A percentile compares a stretch with the other conserved stretches of the same genome.
phyloP scores from a whole-genome alignment of 2,329 filamentous ascomycete genomes.

The Aphanoascus verrucosus region DNA sequence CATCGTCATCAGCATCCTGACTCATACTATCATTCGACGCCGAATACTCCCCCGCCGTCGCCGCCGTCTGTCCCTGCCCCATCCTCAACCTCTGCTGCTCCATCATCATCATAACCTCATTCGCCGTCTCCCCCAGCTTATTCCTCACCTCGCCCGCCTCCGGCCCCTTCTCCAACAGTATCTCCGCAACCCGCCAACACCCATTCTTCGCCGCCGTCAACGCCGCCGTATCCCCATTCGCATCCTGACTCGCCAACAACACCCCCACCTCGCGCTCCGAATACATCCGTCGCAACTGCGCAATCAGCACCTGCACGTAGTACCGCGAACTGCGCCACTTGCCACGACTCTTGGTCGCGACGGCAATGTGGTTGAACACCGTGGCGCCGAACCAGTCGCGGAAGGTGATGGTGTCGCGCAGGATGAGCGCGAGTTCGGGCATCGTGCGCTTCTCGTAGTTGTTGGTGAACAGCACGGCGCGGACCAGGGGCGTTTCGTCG shows the following conservation, averaged over 20 bases:
- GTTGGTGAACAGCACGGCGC: conserved; percentile 91
- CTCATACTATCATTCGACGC: conserved; percentile 57
- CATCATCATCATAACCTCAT: conserved; percentile 64
- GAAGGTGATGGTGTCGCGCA: conserved; percentile 69
- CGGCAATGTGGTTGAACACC: conserved; percentile 87
- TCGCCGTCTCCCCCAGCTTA: conserved; percentile 67
- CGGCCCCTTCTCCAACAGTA: conserved; percentile 64
- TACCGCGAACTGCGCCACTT: conserved; percentile 86
- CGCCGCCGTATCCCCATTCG: conserved; percentile 82
- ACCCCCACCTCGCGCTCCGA: conserved; percentile 65
- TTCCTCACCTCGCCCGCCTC: conserved; percentile 69
- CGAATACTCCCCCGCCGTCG: conserved; percentile 51
- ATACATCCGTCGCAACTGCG: conserved; percentile 69
- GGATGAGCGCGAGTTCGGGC: conserved; percentile 67
- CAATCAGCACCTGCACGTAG: conserved; percentile 83
- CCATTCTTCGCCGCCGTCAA: conserved; percentile 76
- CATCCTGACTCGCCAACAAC: conserved; percentile 71
- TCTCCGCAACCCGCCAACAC: conserved; percentile 63
- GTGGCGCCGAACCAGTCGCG: conserved; percentile 74
- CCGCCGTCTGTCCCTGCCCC: too few relatives aligned
- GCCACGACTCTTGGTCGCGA: conserved; percentile 72
- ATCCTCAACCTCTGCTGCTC: conserved; percentile 52
- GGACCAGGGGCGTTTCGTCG: conserved; percentile 87
- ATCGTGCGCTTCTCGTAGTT: conserved; percentile 92
- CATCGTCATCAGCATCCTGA: conserved; percentile 31